Evolutionary conservation across 768 basidiomycete genomes (phyloP).

Genomic region (Agaricus subrufescens): DNA sequence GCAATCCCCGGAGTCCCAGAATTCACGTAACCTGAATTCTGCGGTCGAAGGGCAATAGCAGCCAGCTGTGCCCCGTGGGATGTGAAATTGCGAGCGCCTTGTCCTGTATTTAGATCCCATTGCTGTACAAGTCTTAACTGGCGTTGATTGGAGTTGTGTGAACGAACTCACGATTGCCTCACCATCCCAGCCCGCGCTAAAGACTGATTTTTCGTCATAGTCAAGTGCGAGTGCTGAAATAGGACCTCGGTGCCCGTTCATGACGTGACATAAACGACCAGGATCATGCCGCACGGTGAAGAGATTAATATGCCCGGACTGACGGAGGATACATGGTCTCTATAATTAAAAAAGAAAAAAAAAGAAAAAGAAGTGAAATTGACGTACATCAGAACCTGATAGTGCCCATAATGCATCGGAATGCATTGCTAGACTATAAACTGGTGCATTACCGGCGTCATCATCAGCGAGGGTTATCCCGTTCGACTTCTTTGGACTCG

Average conservation of each 20-base stretch:
- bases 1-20: constrained; percentile 11
- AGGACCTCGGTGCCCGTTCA: constrained; percentile 74
- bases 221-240: constrained; percentile 83
- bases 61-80: constrained; percentile 85
- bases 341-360: constrained; percentile 3
- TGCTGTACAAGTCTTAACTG: constrained; percentile 50
- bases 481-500: constrained; percentile 22
- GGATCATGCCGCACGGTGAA: constrained; percentile 93
- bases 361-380: constrained; percentile 9
- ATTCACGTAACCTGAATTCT: constrained; percentile 5
- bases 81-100: constrained; percentile 68
- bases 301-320: constrained; percentile 91
- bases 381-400: constrained; percentile 78
- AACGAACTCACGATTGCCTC: constrained; percentile 64
- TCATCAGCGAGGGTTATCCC: constrained; percentile 34
- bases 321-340: constrained; percentile 9
- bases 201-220: constrained; percentile 78
- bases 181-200: constrained; percentile 95
- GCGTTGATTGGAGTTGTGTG: constrained; percentile 2
- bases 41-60: constrained; percentile 72
- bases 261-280: constrained; percentile 67
- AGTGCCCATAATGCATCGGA: constrained; percentile 92
- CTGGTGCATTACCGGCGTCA: constrained; percentile 57
- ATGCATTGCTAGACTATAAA: constrained; percentile 89
- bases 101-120: constrained; percentile 97